phyloP scores from a whole-genome alignment of 768 basidiomycete species.

The Russula abietina region DNA sequence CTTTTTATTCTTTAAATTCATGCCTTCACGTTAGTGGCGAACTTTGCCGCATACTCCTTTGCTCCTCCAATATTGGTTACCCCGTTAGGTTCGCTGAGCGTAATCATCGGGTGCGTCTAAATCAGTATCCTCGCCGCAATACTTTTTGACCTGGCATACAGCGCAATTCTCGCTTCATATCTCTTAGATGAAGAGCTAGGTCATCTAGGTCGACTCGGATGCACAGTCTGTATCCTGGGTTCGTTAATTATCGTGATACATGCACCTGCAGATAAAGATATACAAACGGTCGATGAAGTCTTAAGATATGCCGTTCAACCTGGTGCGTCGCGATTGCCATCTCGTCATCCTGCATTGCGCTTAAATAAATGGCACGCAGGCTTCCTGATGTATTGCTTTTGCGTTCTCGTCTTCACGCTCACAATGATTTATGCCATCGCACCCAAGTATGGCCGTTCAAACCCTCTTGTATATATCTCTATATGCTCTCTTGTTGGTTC shows the following conservation, averaged over 20 bases:
- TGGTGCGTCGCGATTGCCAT: slow-evolving; percentile 43
- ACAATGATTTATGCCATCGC: slow-evolving; percentile 84
- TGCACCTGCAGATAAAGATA: slow-evolving; percentile 91
- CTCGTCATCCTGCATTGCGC: background rate
- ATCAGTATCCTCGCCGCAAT: background rate
- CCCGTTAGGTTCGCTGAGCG: slow-evolving; percentile 92
- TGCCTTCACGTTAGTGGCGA: slow-evolving; percentile 47
- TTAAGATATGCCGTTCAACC: slow-evolving; percentile 89
- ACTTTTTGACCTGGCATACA: slow-evolving; percentile 30
- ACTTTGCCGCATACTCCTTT: slow-evolving; percentile 96
- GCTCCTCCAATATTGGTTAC: slow-evolving; percentile 98
- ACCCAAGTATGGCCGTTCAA: slow-evolving; percentile 80
- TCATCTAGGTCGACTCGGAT: slow-evolving; percentile 84
- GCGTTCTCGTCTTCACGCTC: slow-evolving; percentile 71
- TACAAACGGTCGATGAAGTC: slow-evolving; percentile 91
- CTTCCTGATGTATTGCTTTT: slow-evolving; percentile 86
- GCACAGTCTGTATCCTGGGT: slow-evolving; percentile 76
- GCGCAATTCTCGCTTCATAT: slow-evolving; percentile 90
- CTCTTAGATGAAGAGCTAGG: slow-evolving; percentile 91
- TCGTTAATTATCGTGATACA: slow-evolving; percentile 94
- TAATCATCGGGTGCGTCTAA: slow-evolving; percentile 80
- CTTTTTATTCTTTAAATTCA: background rate
- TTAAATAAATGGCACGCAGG: slow-evolving; percentile 41
- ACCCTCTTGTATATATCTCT: slow-evolving; percentile 88
- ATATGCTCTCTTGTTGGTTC: slow-evolving; percentile 96